These are phyloP conservation scores for Talaromyces sp. DNA, from an alignment of 2,329 filamentous ascomycete species.

Conservation along the genomic window DNA sequence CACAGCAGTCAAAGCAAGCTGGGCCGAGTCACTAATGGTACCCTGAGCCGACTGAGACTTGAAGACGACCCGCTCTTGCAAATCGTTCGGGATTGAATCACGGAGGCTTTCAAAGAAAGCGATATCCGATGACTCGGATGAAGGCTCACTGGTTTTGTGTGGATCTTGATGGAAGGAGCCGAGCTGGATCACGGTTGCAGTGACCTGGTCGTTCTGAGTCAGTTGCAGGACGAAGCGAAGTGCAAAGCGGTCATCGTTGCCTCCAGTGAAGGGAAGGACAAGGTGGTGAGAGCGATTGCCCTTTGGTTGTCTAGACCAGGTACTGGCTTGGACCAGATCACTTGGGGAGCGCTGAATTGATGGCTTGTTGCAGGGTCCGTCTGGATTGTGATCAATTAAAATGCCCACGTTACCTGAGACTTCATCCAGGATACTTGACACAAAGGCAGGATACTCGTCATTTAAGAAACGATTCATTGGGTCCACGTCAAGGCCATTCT, in stretches of 20 bases:
- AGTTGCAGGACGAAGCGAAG: slow-evolving; percentile 82
- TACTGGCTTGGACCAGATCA: slow-evolving; percentile 61
- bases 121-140: slow-evolving; percentile 41
- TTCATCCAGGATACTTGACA: slow-evolving; percentile 66
- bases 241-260: slow-evolving; percentile 77
- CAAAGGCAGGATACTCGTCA: slow-evolving; percentile 71
- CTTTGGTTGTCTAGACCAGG: slow-evolving; percentile 61
- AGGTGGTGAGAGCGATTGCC: slow-evolving; percentile 75
- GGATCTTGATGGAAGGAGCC: slow-evolving; percentile 24
- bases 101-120: slow-evolving; percentile 61
- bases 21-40: slow-evolving; percentile 46
- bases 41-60: slow-evolving; percentile 34
- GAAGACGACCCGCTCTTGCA: slow-evolving; percentile 63
- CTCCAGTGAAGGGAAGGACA: slow-evolving; percentile 85
- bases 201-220: slow-evolving; percentile 75
- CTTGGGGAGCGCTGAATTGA: slow-evolving; percentile 52
- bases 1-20: slow-evolving; percentile 56
- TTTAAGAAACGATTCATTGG: slow-evolving; percentile 61
- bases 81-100: slow-evolving; percentile 56
- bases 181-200: slow-evolving; percentile 72
- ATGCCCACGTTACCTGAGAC: slow-evolving; percentile 72
- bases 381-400: slow-evolving; percentile 74
- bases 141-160: background rate
- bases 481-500: slow-evolving; percentile 53
- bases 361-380: slow-evolving; percentile 34